Evolutionary conservation across 1,139 yeast species (phyloP).

Genomic region (Taphrina deformans): DNA sequence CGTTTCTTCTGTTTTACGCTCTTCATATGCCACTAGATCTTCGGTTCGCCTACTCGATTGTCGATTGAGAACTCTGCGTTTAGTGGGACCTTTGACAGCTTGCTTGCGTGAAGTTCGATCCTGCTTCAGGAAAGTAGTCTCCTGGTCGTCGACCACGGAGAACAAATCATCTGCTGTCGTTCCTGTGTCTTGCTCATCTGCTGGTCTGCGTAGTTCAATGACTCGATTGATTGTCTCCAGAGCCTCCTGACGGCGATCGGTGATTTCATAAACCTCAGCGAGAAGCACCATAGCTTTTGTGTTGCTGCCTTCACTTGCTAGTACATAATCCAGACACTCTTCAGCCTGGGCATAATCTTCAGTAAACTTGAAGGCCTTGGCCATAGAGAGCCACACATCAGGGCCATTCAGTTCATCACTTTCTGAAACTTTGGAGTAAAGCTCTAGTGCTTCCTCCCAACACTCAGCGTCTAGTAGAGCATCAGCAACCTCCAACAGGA

Average conservation of each 20-base stretch:
- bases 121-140: not conserved
- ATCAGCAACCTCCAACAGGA: slow-evolving; percentile 73
- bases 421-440: slow-evolving; percentile 57
- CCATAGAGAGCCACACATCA: slow-evolving; percentile 64
- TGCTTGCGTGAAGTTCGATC: not conserved
- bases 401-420: slow-evolving; percentile 46
- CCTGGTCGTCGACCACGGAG: slow-evolving; percentile 19
- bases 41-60: not conserved
- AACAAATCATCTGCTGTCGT: slow-evolving; percentile 1
- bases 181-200: slow-evolving; percentile 25
- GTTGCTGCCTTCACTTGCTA: slow-evolving; percentile 61
- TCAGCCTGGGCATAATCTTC: slow-evolving; percentile 72
- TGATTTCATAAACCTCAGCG: slow-evolving; percentile 71
- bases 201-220: slow-evolving; percentile 34
- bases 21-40: slow-evolving; percentile 29
- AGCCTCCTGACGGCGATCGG: slow-evolving; percentile 68
- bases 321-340: slow-evolving; percentile 58
- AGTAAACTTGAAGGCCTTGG: slow-evolving; percentile 72
- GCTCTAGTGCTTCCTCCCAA: slow-evolving; percentile 70
- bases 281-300: slow-evolving; percentile 72
- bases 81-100: not conserved
- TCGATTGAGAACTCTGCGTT: slow-evolving; percentile 7
- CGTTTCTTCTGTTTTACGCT: slow-evolving; percentile 32
- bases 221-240: slow-evolving; percentile 58
- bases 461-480: slow-evolving; percentile 67